These are phyloP conservation scores for Obba rivulosa DNA, from an alignment of 768 basidiomycete genomes.

Conservation along the genomic window DNA sequence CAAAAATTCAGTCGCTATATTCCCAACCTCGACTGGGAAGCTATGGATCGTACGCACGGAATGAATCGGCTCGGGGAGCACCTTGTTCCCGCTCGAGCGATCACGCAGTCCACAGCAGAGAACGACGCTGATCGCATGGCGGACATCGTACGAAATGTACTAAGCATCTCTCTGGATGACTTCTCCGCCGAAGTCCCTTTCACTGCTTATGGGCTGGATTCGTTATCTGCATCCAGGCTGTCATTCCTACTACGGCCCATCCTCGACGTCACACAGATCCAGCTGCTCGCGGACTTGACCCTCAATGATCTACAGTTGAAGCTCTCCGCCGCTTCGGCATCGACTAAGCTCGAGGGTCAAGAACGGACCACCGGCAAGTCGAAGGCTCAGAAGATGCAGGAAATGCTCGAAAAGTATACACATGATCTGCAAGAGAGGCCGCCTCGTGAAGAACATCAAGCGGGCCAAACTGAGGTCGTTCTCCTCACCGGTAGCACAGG, in stretches of 20 bases:
- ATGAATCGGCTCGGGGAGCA: not conserved
- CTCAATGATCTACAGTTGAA: slow-evolving; percentile 22
- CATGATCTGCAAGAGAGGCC: not conserved
- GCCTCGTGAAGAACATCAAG: not conserved
- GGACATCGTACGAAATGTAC: slow-evolving; percentile 13
- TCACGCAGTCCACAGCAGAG: not conserved
- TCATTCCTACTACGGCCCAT: slow-evolving; percentile 28
- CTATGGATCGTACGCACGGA: slow-evolving; percentile 6
- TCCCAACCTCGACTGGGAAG: slow-evolving; percentile 28
- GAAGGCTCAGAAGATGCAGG: not conserved
- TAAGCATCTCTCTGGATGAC: slow-evolving; percentile 30
- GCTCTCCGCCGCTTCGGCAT: not conserved
- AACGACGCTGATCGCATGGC: not conserved
- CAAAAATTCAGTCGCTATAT: slow-evolving; percentile 23
- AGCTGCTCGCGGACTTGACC: slow-evolving; percentile 30
- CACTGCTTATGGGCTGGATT: slow-evolving; percentile 38
- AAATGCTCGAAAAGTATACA: slow-evolving; percentile 2
- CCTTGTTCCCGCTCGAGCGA: not conserved
- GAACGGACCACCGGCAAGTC: not conserved
- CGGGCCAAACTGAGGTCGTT: slow-evolving; percentile 1
- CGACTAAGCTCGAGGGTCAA: not conserved
- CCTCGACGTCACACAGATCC: slow-evolving; percentile 29
- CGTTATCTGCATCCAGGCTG: slow-evolving; percentile 33
- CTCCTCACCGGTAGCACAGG: slow-evolving; percentile 15
- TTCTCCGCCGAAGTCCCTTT: slow-evolving; percentile 33